Evolutionary conservation across 192 early-diverging fungal genomes (phyloP).

Genomic region (Umbelopsis sp.): DNA sequence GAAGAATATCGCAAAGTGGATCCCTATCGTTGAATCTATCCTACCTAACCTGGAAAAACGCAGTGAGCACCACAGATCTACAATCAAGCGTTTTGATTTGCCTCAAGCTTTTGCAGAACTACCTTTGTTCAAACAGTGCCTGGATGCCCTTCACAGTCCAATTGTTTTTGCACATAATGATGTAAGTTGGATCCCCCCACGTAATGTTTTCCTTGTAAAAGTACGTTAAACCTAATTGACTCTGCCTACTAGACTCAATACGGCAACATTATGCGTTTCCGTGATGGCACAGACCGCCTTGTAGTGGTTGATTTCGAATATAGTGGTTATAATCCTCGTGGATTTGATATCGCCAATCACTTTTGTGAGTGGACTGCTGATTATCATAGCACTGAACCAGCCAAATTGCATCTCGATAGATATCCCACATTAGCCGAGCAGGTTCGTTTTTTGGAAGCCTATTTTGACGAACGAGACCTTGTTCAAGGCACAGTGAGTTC

Average conservation of each 20-base stretch:
- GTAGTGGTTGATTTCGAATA: conserved; percentile 86
- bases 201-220: too few species aligned
- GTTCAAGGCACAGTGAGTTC: background rate
- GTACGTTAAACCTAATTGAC: background rate
- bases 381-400: conserved; percentile 60
- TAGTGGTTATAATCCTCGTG: conserved; percentile 76
- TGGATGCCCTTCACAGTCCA: conserved; percentile 52
- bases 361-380: conserved; percentile 87
- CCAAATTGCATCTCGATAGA: conserved; percentile 39
- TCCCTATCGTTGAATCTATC: conserved; percentile 42
- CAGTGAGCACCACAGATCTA: conserved; percentile 23
- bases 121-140: conserved; percentile 28
- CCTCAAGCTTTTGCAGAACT: conserved; percentile 16
- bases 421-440: conserved; percentile 68
- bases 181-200: conserved; percentile 36
- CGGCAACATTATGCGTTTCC: conserved; percentile 80
- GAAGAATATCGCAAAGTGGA: conserved; percentile 68
- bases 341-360: conserved; percentile 82
- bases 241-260: conserved; percentile 65
- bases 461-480: conserved; percentile 40
- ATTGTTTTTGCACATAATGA: conserved; percentile 92
- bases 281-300: conserved; percentile 55
- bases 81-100: conserved; percentile 2
- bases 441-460: conserved; percentile 62
- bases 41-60: conserved; percentile 13